Evolutionary conservation across 2,329 filamentous ascomycete species (phyloP).

Genomic region (Trichoderma lentiforme): DNA sequence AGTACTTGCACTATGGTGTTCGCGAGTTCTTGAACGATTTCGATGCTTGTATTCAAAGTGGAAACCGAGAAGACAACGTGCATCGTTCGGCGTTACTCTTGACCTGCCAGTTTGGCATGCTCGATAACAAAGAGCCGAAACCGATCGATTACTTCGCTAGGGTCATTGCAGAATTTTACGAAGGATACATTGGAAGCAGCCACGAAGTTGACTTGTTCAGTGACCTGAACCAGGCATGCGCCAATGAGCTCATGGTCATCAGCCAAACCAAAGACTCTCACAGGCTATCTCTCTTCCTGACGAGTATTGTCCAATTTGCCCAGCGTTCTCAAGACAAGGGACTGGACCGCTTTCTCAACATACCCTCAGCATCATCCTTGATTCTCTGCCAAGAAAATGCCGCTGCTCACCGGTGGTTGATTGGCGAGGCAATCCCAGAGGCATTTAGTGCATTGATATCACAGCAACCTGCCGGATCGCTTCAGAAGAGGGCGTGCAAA

Average conservation of each 20-base stretch:
- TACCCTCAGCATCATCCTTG: not conserved
- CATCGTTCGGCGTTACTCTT: not conserved
- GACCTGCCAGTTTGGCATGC: not conserved
- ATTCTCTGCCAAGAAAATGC: not conserved
- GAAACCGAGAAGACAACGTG: slow-evolving; percentile 2
- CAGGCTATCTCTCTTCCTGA: not conserved
- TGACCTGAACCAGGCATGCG: not conserved
- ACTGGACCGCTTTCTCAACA: slow-evolving; percentile 6
- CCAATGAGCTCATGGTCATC: not conserved
- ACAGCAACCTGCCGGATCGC: not conserved
- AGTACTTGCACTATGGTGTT: slow-evolving; percentile 6
- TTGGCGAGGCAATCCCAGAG: slow-evolving; percentile 4
- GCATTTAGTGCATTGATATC: not conserved
- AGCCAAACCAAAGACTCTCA: not conserved
- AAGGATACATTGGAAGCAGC: not conserved
- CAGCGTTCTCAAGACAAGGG: not conserved
- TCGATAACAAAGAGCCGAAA: not conserved
- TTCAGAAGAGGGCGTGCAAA: not conserved
- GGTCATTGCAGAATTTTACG: slow-evolving; percentile 7
- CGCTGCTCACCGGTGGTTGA: not conserved
- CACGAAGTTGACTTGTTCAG: not conserved
- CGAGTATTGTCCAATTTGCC: slow-evolving; percentile 1
- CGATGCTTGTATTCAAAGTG: not conserved
- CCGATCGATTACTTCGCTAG: slow-evolving; percentile 1
- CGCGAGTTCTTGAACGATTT: slow-evolving; percentile 1